Base-by-base conservation (phyloP, 257 asterid genomes). In the Salvia rosmarinus region DNA sequence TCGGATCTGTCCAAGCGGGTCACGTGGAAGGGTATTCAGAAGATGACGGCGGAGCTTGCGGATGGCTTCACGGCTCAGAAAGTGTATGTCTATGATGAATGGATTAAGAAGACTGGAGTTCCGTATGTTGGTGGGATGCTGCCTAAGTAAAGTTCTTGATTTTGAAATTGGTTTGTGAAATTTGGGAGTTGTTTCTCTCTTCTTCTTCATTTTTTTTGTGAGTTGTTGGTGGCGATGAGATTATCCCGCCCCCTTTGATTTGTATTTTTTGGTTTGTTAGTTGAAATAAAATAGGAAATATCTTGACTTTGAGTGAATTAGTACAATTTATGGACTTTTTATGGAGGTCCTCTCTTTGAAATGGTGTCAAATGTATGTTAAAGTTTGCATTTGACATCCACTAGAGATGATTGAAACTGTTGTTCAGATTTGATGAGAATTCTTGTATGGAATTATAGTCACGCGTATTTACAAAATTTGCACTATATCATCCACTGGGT, bases 21-120 rank as follows among this genome's bases (percentile, higher is more conserved):
- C 0, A 73, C 10, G 4, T 93, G 98, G 98, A 71, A 49, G 65
- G 98, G 97, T 1, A 82, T 88, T 2, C 43, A 84, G 58, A 74
- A 75, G 55, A 84, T 79, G 0, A 85, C 88, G 7, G 83, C 86
- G 6, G 62, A 80, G 54, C 63, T 75, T 3, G 99, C 96, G 3
- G 28, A 49, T 5, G 77, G 82, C 19, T 94, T 83, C 63, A 77
- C 87, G 1, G 83, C 91, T 0, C 83, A 56, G 6, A 75, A 10
- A 13, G 62, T 76, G 25, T 76, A 43, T 56, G 57, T 16, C 0
- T 85, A 81, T 0, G 92, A 88, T 65, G 70, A 55, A 0, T 94
- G 96, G 96, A 70, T 91, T 40, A 81, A 16, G 73, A 43, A 40
- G 0, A 32, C 85, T 3, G 92, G 91, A 0, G 64, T 89, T 7